These are phyloP conservation scores for Torulaspora delbrueckii DNA, from an alignment of 805 yeast genomes.

Conservation along the genomic window DNA sequence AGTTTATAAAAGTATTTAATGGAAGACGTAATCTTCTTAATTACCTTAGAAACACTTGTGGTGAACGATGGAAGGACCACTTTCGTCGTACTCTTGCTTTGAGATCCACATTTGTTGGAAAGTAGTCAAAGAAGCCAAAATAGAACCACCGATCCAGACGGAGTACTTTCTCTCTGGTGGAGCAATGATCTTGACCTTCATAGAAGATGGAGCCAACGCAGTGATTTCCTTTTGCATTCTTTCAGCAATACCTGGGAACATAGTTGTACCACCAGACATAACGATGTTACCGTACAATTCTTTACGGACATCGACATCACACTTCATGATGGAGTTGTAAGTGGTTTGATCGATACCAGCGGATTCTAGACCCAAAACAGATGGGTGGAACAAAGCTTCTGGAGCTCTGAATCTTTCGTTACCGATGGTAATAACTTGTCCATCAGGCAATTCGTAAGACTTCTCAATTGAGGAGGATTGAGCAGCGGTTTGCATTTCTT, in stretches of 20 bases:
- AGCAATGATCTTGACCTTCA: constrained; percentile 99
- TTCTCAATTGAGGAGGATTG: constrained; percentile 97
- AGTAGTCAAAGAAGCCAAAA: constrained; percentile 95
- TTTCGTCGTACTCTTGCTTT: constrained; percentile 99
- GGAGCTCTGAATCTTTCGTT: constrained; percentile 99
- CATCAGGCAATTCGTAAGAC: constrained; percentile 99
- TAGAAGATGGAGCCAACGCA: constrained; percentile 98
- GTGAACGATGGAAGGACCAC: constrained; percentile 97
- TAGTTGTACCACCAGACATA: constrained; percentile 99
- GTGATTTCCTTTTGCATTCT: constrained; percentile 99
- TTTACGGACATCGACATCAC: constrained; percentile 98
- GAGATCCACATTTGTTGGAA: constrained; percentile 99
- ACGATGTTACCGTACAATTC: constrained; percentile 99
- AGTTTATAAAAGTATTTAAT: constrained; percentile 7
- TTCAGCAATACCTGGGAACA: constrained; percentile 99
- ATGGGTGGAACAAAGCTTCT: constrained; percentile 99
- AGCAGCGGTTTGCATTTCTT: constrained; percentile 98
- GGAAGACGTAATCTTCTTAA: constrained; percentile 4
- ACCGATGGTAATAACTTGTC: constrained; percentile 98
- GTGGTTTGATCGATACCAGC: constrained; percentile 98
- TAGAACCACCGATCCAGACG: constrained; percentile 99
- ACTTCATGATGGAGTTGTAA: constrained; percentile 77
- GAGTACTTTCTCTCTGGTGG: constrained; percentile 99
- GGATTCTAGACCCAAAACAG: constrained; percentile 84
- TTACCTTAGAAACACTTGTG: constrained; percentile 44